Conservation (phyloP, 179 eudicot species). For the Spergularia azorica region DNA sequence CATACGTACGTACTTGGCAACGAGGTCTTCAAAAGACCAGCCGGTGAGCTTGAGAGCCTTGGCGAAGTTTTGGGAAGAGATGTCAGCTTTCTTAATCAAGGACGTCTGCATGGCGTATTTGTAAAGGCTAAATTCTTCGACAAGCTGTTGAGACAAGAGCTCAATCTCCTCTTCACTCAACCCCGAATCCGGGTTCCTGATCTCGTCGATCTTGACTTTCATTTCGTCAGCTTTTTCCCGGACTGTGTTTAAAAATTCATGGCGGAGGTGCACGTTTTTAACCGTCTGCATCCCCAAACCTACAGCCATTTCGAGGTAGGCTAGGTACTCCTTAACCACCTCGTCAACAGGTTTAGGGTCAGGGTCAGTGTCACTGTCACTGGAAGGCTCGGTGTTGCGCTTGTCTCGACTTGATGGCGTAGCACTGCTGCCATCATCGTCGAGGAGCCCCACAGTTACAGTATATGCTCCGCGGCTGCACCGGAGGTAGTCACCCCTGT, state of each 20-base stretch:
- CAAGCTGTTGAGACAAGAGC: not conserved
- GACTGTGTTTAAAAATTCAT: not conserved
- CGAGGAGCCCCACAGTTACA: not conserved
- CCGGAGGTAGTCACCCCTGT: not conserved
- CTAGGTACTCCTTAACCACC: not conserved
- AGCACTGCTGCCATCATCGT: not conserved
- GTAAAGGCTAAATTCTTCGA: not conserved
- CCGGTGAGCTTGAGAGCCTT: not conserved
- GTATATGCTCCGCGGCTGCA: not conserved
- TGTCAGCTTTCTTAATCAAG: not conserved
- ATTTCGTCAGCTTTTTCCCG: not conserved
- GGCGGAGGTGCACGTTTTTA: not conserved
- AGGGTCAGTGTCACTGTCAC: no score
- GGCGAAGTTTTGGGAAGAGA: not conserved
- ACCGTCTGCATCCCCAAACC: not conserved
- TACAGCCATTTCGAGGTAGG: not conserved
- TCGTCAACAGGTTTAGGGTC: not conserved
- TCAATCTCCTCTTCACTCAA: not conserved
- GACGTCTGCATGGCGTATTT: not conserved
- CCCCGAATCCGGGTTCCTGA: not conserved
- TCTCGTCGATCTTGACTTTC: not conserved
- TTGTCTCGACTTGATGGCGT: no score
- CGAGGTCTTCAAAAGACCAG: not conserved
- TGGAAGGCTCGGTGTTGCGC: no score
- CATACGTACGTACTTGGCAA: not conserved